Percentiles rank a stretch among this genome's conserved stretches.
Conservation (phyloP, 2,329 filamentous ascomycete genomes). For the Monosporascus sp. region DNA sequence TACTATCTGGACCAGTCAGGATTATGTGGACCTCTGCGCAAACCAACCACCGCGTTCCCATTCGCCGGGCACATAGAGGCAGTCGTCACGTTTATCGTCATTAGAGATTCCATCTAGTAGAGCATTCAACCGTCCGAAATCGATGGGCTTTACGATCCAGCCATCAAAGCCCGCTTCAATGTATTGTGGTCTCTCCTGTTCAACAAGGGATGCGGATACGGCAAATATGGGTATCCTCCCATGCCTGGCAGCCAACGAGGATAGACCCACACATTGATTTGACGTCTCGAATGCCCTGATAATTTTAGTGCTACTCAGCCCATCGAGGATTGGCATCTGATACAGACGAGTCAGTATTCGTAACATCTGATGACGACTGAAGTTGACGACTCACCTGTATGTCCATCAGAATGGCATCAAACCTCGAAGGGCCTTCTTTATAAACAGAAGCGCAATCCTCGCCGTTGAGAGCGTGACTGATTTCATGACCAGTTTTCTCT, state of each 20-base stretch:
- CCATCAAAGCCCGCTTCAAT: slow-evolving; percentile 78
- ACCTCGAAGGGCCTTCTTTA: slow-evolving; percentile 54
- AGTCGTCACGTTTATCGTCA: slow-evolving; percentile 49
- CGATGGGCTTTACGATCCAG: slow-evolving; percentile 85
- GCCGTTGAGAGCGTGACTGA: slow-evolving; percentile 72
- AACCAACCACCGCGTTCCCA: slow-evolving; percentile 94
- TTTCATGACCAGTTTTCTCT: slow-evolving; percentile 68
- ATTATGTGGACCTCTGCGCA: slow-evolving; percentile 2
- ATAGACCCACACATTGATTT: slow-evolving; percentile 42
- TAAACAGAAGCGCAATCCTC: slow-evolving; percentile 75
- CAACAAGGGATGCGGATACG: slow-evolving; percentile 76
- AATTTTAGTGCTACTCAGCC: slow-evolving; percentile 74
- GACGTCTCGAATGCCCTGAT: slow-evolving; percentile 68
- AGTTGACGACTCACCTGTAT: slow-evolving; percentile 63
- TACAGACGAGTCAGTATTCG: neutral
- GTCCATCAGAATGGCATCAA: slow-evolving; percentile 85
- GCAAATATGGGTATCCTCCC: slow-evolving; percentile 76
- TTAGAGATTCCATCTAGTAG: slow-evolving; percentile 67
- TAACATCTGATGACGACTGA: neutral
- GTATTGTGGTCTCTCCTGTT: slow-evolving; percentile 63
- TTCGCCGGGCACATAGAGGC: slow-evolving; percentile 62
- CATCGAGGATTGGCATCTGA: slow-evolving; percentile 90
- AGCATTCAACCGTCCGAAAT: slow-evolving; percentile 67
- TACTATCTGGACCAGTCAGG: neutral
- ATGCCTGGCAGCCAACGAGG: slow-evolving; percentile 52